phyloP scores from a whole-genome alignment of 202 grass and related monocot genomes.

The Musa balbisiana region DNA sequence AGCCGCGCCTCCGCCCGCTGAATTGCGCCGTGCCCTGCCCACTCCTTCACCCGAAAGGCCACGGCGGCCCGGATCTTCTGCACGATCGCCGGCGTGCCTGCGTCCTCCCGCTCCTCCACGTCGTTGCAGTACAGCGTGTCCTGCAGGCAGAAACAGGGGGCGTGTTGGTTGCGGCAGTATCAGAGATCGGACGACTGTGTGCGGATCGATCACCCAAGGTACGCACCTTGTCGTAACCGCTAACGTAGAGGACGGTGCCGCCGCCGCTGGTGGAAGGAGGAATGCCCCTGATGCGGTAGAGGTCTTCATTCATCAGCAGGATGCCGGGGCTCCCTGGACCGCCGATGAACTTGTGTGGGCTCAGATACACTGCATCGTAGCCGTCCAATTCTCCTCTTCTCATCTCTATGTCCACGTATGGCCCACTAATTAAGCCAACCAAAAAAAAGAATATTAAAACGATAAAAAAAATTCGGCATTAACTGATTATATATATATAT shows the following conservation, averaged over 20 bases:
- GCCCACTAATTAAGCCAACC: constrained; percentile 19
- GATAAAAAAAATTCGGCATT: no score
- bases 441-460: no score
- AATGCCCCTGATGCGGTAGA: constrained; percentile 29
- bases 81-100: constrained; percentile 41
- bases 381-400: constrained; percentile 22
- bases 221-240: constrained; percentile 22
- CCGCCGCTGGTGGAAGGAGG: constrained; percentile 48
- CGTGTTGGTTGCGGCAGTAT: no score
- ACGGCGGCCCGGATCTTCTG: constrained; percentile 45
- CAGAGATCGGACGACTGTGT: no score
- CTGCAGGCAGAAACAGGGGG: not conserved
- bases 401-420: constrained; percentile 42
- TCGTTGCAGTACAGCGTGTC: constrained; percentile 38
- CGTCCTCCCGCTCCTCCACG: constrained; percentile 51
- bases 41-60: constrained; percentile 47
- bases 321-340: constrained; percentile 34
- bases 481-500: no score
- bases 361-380: constrained; percentile 48
- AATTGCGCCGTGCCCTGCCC: constrained; percentile 28
- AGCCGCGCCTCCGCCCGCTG: constrained; percentile 16
- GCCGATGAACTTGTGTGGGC: constrained; percentile 48
- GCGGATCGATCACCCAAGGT: no score
- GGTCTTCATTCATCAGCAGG: constrained; percentile 28
- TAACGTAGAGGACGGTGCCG: constrained; percentile 47